Base-by-base conservation (phyloP, 306 rosid species). In the Malus sieversii region DNA sequence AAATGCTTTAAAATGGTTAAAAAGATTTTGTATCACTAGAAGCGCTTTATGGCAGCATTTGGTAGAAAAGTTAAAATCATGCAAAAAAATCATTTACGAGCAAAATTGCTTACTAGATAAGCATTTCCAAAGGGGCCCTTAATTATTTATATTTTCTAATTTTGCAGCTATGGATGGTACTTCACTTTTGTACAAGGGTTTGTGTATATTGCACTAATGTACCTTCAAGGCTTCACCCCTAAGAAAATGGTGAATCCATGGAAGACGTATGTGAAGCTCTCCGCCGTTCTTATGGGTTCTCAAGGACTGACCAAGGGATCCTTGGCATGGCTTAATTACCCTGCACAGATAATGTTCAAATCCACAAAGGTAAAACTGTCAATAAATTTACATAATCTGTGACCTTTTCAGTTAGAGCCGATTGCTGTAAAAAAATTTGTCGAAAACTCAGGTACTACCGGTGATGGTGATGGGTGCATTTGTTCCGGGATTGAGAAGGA, bases 301-400 rank as follows among this genome's bases (percentile, higher is more conserved):
- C 93, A 89, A 72, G 93, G 93, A 62, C 82, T 89, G 78, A 89
- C 93, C 15, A 86, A 85, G 68, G 90, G 93, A 5, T 86, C 90
- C 25, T 75, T 89, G 80, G 89, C 93, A 53, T 89, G 87, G 79
- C 86, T 89, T 51, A 86, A 89, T 40, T 86, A 88, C 67, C 92
- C 90, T 10, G 93, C 93, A 4, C 93, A 89, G 77, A 89, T 89
- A 68, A 89, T 89, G 93, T 89, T 89, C 84, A 83, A 89, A 83
- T 89, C 90, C 66, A 86, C 90, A 22, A 88, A 84, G 86, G 92
- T 78, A 73, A 77, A 25, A 10, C 14, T 42, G 27, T 27, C n/a
- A 15, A 3, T 63, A 63, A 63, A 61, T 23, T 30, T 63, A 63
- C 68, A 30, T 7, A 4, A 30, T 57, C 45, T 19, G n/a, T 40